These are phyloP conservation scores for Fraxinus sp. DNA, from an alignment of 305 asterid genomes.

Conservation along the genomic window DNA sequence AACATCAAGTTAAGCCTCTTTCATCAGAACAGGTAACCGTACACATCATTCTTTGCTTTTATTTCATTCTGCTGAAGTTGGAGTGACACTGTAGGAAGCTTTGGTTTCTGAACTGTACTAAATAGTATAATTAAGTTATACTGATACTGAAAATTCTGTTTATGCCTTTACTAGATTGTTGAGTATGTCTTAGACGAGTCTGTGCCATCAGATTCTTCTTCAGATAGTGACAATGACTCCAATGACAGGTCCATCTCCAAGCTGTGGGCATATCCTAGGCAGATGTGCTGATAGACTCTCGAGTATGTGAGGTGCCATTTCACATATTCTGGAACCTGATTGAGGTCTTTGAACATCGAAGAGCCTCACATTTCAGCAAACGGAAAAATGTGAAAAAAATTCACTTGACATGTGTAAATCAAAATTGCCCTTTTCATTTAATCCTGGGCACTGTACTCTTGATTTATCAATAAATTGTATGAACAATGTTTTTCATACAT, in stretches of 20 bases:
- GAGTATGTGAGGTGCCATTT: background rate
- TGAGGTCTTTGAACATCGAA: background rate
- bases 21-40: slow-evolving; percentile 54
- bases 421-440: background rate
- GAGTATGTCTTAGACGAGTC: slow-evolving; percentile 43
- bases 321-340: background rate
- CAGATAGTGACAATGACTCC: slow-evolving; percentile 56
- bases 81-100: background rate
- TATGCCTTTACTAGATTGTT: slow-evolving; percentile 48
- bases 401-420: background rate
- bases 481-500: background rate
- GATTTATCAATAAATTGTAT: background rate
- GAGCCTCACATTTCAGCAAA: background rate
- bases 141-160: background rate
- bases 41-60: background rate
- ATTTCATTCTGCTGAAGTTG: background rate
- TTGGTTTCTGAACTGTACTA: background rate
- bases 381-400: background rate
- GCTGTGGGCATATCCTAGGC: slow-evolving; percentile 63
- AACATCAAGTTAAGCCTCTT: slow-evolving; percentile 43
- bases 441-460: background rate
- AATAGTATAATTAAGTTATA: background rate
- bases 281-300: background rate
- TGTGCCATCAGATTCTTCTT: slow-evolving; percentile 39
- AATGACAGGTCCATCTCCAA: slow-evolving; percentile 39